Base-by-base conservation (phyloP, 2,329 filamentous ascomycete species). In the Chaetomiaceae sp. region DNA sequence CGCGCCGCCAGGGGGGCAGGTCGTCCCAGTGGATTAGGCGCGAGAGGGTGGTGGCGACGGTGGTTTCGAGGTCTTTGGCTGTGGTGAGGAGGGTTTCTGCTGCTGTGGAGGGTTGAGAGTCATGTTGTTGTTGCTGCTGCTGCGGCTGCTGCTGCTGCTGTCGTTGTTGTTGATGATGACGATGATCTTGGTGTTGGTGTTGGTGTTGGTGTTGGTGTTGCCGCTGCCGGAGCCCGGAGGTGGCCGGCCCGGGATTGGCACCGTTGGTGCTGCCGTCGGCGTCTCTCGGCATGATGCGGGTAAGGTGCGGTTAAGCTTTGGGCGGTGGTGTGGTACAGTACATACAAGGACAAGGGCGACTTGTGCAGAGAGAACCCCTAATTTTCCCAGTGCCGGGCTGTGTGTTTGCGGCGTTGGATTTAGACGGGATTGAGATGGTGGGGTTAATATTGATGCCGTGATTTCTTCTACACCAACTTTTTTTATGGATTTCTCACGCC, bases 11-110 rank as follows among this genome's bases (percentile, higher is more conserved):
- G 49, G 68, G 57, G 11, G 78, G 77, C 9, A 84, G 75, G 50
- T 82, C 78, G 58, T 82, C 76, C 79, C 79, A 83, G 52, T 73
- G 67, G n/a, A 80, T 59, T 30, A 79, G 72, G 3, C 77, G 66
- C 1, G 71, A 66, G 4, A 78, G 65, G 1, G 72, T 47, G 68
- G 32, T 14, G 11, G 14, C 21, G 21, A 13, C 23, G 11, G 18
- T 73, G 6, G 65, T 57, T 55, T 79, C 76, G 50, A 71, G 32
- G 25, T 55, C 43, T 5, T 54, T 34, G 54, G 65, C 62, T 40
- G 66, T 62, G 36, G 66, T 57, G 33, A 66, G 13, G 61, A 65
- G 21, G 59, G 41, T 36, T 32, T 49, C 37, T 13, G 52, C 37
- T 5, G n/a, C n/a, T n/a, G n/a, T n/a, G n/a, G n/a, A n/a, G n/a